phyloP scores from a whole-genome alignment of 495 filamentous ascomycete species.

The Neurospora sp. region DNA sequence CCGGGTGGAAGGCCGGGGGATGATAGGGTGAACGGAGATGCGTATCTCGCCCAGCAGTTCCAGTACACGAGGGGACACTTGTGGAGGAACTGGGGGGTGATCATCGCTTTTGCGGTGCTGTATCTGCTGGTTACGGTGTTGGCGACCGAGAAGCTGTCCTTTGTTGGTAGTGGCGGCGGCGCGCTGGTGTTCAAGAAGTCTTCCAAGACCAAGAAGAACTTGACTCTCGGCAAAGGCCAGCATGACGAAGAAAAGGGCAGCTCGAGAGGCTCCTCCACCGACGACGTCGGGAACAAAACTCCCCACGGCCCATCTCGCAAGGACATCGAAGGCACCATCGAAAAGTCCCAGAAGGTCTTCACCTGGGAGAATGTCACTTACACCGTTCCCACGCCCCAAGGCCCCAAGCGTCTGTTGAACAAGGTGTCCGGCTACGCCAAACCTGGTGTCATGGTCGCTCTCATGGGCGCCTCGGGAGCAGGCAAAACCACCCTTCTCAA shows the following conservation, averaged over 20 bases:
- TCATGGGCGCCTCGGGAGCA: constrained; percentile 80
- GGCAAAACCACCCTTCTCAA: constrained; percentile 64
- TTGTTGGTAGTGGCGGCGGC: constrained; percentile 23
- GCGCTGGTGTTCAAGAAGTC: constrained; percentile 24
- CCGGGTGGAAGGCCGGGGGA: constrained; percentile 45
- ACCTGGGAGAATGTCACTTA: constrained; percentile 54
- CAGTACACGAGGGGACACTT: constrained; percentile 52
- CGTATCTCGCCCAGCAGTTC: constrained; percentile 49
- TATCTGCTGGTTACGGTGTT: constrained; percentile 60
- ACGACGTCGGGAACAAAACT: constrained; percentile 3
- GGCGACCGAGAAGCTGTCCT: constrained; percentile 47
- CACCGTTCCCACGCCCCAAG: constrained; percentile 53
- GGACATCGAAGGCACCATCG: constrained; percentile 18
- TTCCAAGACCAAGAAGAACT: constrained; percentile 20
- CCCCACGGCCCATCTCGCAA: constrained; percentile 34
- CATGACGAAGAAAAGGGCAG: constrained; percentile 38
- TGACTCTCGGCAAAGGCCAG: constrained; percentile 1
- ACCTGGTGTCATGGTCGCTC: constrained; percentile 68
- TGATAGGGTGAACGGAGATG: constrained; percentile 44
- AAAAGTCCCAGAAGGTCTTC: constrained; percentile 31
- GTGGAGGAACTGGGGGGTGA: constrained; percentile 74
- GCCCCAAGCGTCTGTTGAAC: constrained; percentile 53
- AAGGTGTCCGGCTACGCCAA: constrained; percentile 67
- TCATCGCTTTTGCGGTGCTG: constrained; percentile 58
- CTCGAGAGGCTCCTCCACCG: constrained; percentile 11